Conservation (phyloP, 805 yeast species). For the Barnettozyma sucrosica region DNA sequence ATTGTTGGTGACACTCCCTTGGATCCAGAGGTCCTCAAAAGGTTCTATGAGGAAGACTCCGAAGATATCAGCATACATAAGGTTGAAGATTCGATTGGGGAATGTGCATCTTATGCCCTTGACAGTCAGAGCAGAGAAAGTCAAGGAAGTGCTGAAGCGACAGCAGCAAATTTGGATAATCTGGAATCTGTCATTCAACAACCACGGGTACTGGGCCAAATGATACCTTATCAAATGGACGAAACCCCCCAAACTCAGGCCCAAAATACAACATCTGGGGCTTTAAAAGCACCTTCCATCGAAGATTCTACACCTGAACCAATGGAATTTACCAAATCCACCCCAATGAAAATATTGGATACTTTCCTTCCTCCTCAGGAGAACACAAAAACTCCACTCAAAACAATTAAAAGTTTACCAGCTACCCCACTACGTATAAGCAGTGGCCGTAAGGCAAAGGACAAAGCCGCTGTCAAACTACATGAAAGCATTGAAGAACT, state of each 20-base stretch:
- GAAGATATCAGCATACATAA: conserved; percentile 15
- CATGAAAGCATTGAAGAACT: conserved; percentile 66
- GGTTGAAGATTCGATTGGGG: conserved; percentile 24
- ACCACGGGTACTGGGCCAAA: not conserved
- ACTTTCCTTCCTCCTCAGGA: not conserved
- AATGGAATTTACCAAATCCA: not conserved
- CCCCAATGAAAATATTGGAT: not conserved
- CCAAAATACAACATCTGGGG: not conserved
- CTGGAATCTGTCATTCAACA: not conserved
- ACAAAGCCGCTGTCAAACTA: conserved; percentile 57
- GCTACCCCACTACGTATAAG: conserved; percentile 13
- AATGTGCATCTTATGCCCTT: conserved; percentile 6
- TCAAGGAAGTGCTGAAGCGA: conserved; percentile 1
- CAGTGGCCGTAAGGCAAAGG: conserved; percentile 53
- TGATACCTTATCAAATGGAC: not conserved
- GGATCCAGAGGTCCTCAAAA: conserved; percentile 34
- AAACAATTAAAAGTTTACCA: conserved; percentile 1
- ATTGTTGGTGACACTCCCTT: conserved; percentile 48
- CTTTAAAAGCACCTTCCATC: not conserved
- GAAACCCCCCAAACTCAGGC: not conserved
- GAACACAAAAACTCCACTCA: not conserved
- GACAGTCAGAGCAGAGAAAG: not conserved
- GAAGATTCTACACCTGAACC: not conserved
- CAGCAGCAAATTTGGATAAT: not conserved
- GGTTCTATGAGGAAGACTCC: conserved; percentile 31